Conservation (phyloP, 2,329 filamentous ascomycete species). For the Botrytis tulipae region DNA sequence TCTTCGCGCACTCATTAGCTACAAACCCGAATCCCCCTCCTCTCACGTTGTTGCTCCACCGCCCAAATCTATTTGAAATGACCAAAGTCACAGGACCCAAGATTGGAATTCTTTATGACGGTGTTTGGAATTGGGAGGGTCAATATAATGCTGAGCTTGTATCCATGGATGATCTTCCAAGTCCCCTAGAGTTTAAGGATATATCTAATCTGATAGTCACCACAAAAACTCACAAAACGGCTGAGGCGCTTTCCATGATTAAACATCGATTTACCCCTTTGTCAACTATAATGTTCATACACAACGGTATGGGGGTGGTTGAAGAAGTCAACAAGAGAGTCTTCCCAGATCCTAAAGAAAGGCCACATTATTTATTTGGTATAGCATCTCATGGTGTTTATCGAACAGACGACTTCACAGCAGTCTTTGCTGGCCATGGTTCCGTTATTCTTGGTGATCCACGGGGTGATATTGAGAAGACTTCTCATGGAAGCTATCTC, state of each 20-base stretch:
- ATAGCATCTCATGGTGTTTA: slow-evolving; percentile 57
- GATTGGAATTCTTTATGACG: slow-evolving; percentile 31
- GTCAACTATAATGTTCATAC: slow-evolving; percentile 78
- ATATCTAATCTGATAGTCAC: slow-evolving; percentile 68
- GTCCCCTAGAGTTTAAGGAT: background rate
- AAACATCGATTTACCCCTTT: slow-evolving; percentile 58
- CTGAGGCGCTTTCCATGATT: slow-evolving; percentile 59
- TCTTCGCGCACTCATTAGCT: slow-evolving; percentile 72
- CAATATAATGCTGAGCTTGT: slow-evolving; percentile 29
- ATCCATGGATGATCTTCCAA: background rate
- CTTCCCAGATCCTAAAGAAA: slow-evolving; percentile 54
- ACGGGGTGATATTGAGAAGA: background rate
- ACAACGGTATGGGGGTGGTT: slow-evolving; percentile 80
- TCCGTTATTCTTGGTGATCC: slow-evolving; percentile 46
- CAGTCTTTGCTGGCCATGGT: slow-evolving; percentile 52
- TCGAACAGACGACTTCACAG: slow-evolving; percentile 50
- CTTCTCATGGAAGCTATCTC: slow-evolving; percentile 24
- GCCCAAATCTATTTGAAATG: slow-evolving; percentile 47
- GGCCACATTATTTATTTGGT: slow-evolving; percentile 73
- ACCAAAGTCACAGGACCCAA: slow-evolving; percentile 42
- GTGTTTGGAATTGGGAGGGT: slow-evolving; percentile 26
- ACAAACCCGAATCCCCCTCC: slow-evolving; percentile 57
- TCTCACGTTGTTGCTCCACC: slow-evolving; percentile 77
- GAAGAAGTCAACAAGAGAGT: slow-evolving; percentile 57
- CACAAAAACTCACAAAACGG: slow-evolving; percentile 69